Percentiles rank a stretch among this genome's conserved stretches.
Conservation (phyloP, 441 rosid species). For the Viola pubescens region DNA sequence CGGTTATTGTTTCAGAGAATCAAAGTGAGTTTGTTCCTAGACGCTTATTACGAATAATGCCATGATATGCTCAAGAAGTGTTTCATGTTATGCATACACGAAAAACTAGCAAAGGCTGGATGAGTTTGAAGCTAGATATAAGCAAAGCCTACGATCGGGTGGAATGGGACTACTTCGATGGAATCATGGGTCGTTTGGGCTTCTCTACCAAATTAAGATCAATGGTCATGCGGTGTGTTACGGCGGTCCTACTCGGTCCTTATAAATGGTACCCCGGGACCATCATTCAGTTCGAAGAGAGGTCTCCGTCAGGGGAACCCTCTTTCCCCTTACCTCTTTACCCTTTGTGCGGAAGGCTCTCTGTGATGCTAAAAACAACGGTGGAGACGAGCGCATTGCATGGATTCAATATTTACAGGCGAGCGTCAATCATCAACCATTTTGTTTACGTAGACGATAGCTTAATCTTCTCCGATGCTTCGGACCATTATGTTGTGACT, state of each 20-base stretch:
- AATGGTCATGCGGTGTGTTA: background rate
- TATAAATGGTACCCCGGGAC: background rate
- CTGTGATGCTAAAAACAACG: background rate
- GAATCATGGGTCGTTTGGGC: background rate
- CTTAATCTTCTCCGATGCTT: background rate
- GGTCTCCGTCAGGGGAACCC: too few species aligned
- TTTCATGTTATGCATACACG: too few species aligned
- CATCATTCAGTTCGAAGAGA: too few species aligned
- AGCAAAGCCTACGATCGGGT: background rate
- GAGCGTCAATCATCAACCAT: background rate
- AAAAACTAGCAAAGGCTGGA: background rate
- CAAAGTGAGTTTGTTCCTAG: too few species aligned
- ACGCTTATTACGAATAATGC: too few species aligned
- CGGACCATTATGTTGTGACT: background rate
- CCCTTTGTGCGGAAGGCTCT: background rate
- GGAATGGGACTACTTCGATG: background rate
- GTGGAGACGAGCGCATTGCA: background rate
- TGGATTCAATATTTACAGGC: background rate
- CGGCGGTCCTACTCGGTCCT: background rate
- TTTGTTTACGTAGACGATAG: background rate
- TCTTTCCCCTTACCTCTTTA: too few species aligned
- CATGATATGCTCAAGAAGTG: background rate
- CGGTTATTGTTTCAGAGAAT: too few species aligned
- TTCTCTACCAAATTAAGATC: background rate
- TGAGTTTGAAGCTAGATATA: background rate